Percentiles rank a stretch among this genome's conserved stretches.
These are phyloP conservation scores for Pseudogymnoascus sp. DNA, from an alignment of 2,329 filamentous ascomycete genomes.

Conservation along the genomic window DNA sequence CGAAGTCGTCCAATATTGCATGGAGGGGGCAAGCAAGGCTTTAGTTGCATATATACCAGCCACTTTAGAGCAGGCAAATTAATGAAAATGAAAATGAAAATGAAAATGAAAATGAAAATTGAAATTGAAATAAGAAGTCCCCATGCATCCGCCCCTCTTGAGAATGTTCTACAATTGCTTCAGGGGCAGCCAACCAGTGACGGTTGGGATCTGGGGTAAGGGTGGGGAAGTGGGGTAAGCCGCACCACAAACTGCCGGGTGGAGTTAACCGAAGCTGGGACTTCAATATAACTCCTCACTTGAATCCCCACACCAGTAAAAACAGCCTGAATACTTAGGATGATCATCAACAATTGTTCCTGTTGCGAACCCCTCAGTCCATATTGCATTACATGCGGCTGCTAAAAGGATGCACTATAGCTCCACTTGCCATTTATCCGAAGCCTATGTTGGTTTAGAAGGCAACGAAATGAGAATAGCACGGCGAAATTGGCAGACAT, in stretches of 20 bases:
- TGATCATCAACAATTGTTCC: background rate
- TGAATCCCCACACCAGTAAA: background rate
- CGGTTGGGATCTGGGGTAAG: background rate
- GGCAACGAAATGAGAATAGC: background rate
- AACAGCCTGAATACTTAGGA: background rate
- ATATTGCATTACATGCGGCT: background rate
- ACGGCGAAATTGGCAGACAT: background rate
- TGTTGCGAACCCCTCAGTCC: slow-evolving; percentile 1
- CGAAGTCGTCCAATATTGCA: slow-evolving; percentile 81
- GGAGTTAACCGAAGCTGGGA: background rate
- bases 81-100: background rate
- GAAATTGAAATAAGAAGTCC: background rate
- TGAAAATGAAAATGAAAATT: slow-evolving; percentile 8
- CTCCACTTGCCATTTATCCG: background rate
- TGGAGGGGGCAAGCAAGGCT: slow-evolving; percentile 81
- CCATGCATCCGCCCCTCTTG: background rate
- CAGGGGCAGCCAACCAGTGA: background rate
- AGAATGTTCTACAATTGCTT: background rate
- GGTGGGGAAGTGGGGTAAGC: slow-evolving; percentile 1
- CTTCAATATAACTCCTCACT: slow-evolving; percentile 9
- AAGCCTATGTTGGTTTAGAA: background rate
- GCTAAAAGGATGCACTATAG: slow-evolving; percentile 3
- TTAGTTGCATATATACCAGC: slow-evolving; percentile 53
- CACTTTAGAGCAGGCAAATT: background rate
- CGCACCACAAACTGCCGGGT: background rate